These are phyloP conservation scores for Citrullus amarus DNA, from an alignment of 306 rosid species.

Conservation along the genomic window DNA sequence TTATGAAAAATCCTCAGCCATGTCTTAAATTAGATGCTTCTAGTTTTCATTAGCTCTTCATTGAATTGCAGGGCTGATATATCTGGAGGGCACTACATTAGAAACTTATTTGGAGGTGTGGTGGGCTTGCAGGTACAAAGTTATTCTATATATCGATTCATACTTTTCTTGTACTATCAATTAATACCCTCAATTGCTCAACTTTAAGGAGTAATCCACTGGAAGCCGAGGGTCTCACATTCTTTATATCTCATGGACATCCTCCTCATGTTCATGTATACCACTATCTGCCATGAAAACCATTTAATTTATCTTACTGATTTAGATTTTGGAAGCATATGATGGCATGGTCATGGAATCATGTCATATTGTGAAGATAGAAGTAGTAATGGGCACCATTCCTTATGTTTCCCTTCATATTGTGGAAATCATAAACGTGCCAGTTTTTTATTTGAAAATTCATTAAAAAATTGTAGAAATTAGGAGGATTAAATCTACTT, in stretches of 20 bases:
- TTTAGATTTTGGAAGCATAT: background rate
- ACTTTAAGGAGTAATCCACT: background rate
- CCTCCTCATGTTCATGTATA: background rate
- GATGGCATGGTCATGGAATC: background rate
- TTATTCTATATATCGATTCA: background rate
- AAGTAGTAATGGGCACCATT: background rate
- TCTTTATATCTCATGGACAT: background rate
- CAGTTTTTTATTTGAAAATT: background rate
- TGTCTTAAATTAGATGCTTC: background rate
- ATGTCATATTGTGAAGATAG: background rate
- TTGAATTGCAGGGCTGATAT: constrained; percentile 39
- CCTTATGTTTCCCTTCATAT: background rate
- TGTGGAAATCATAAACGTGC: background rate
- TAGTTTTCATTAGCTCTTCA: background rate
- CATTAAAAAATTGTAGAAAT: background rate
- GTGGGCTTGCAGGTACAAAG: constrained; percentile 66
- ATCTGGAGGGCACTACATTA: constrained; percentile 53
- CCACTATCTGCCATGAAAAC: background rate
- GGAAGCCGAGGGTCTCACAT: background rate
- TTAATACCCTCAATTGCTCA: background rate
- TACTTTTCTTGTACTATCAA: background rate
- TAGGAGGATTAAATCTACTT: background rate
- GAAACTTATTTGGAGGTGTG: constrained; percentile 55
- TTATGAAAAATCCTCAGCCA: background rate
- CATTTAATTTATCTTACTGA: background rate